Evolutionary conservation across 2,329 filamentous ascomycete species (phyloP), one percentile per base, ranked within the genome.

Genomic region (Tympanopsis confertula): DNA sequence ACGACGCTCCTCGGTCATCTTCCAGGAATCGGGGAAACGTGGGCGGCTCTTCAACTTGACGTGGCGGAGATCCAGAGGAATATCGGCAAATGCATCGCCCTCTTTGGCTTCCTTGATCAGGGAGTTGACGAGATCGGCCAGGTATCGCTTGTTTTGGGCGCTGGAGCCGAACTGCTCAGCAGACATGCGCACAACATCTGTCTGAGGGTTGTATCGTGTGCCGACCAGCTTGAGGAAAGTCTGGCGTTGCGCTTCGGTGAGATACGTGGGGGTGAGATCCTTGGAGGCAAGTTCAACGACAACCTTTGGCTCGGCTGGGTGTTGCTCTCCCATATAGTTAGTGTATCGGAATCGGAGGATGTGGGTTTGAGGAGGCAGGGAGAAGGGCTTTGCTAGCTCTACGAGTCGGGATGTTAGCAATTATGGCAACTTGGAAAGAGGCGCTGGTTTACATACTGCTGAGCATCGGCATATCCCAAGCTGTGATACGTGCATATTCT

Each of bases 131-230:
- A 86, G 60, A 50, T 94, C 86, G 38, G 78, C 82, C 17, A 98
- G 69, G 56, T 91, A 91, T n/a, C 86, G 78, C 70, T 96, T 98
- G 67, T 98, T 98, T 65, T 96, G 88, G 14, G 88, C 86, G 54
- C 86, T 82, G 39, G 88, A 84, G 54, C 86, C 78, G 57, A 83
- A 94, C 54, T 80, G 78, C 59, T 96, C 91, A 63, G 83, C 85
- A 54, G 83, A 87, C 72, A 98, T 94, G 62, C 85, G 87, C 50
- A 95, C 68, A 41, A 86, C 65, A 49, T 87, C 77, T 39, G 69
- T 86, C 48, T 80, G 71, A 0, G 88, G 89, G 65, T 96, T 91
- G 69, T 87, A 96, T 46, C 91, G 81, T 13, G 78, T 58, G 1
- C 91, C 93, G 15, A 74, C 78, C 33, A 98, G 71, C 65, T 96